Conservation (phyloP, 73 alveolate genomes). For the Stentor roeselii region DNA sequence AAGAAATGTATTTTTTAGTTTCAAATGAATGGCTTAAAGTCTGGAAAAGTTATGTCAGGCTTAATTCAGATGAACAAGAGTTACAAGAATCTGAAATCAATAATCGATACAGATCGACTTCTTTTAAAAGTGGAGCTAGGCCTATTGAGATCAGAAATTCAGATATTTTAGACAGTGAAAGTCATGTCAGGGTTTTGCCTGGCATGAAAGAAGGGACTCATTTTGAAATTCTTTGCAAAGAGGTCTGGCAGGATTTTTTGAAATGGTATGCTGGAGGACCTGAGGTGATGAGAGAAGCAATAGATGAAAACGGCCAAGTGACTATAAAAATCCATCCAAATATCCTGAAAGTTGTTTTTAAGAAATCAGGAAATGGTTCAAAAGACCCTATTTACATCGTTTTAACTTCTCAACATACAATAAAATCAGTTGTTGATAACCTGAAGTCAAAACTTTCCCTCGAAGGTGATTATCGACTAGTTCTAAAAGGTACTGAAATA, state of each 20-base stretch:
- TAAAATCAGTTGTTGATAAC: neutral
- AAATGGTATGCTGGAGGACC: slow-evolving; percentile 25
- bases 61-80: neutral
- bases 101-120: neutral
- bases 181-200: neutral
- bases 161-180: neutral
- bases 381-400: neutral
- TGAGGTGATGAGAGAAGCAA: slow-evolving; percentile 7
- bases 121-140: neutral
- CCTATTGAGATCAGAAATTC: neutral
- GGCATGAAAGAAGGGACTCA: neutral
- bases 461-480: neutral
- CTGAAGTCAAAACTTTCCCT: neutral
- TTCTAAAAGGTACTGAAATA: neutral
- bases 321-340: neutral
- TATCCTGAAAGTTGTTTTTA: neutral
- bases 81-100: neutral
- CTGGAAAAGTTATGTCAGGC: slow-evolving; percentile 16
- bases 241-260: neutral
- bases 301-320: neutral
- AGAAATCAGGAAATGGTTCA: neutral
- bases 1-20: neutral
- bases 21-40: neutral
- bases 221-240: neutral
- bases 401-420: neutral